These are phyloP conservation scores for Xylariaceae sp. DNA, from an alignment of 2,329 filamentous ascomycete species.

Conservation along the genomic window DNA sequence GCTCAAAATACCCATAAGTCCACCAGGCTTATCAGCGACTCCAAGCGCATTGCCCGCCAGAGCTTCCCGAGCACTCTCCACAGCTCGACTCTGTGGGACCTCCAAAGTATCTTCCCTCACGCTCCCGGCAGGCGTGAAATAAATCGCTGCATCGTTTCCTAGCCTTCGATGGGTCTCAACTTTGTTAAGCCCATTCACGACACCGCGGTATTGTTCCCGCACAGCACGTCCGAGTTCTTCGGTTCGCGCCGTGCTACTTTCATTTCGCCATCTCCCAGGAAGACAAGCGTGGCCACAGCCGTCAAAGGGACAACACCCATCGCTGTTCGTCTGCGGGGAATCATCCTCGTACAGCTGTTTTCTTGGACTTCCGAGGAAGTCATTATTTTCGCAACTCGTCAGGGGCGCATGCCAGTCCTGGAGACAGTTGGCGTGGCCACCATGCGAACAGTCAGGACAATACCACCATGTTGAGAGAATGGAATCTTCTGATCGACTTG, in stretches of 20 bases:
- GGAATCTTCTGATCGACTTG: constrained; percentile 20
- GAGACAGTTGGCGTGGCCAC: constrained; percentile 56
- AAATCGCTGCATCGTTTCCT: constrained; percentile 13
- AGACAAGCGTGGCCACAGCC: constrained; percentile 60
- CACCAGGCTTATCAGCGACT: constrained; percentile 17
- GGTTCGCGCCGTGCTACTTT: constrained; percentile 39
- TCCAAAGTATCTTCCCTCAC: constrained; percentile 48
- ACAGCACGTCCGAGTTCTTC: constrained; percentile 49
- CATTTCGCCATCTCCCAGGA: constrained; percentile 49
- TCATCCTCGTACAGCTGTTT: constrained; percentile 21
- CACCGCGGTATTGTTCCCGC: constrained; percentile 37
- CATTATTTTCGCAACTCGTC: constrained; percentile 2
- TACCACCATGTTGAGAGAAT: constrained; percentile 54
- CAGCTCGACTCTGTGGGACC: constrained; percentile 53
- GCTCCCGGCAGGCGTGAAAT: constrained; percentile 20
- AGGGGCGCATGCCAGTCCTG: constrained; percentile 51
- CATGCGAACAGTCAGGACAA: constrained; percentile 57
- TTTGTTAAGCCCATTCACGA: constrained; percentile 17
- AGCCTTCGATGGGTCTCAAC: constrained; percentile 15
- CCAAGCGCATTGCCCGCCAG: constrained; percentile 27
- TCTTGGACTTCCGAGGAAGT: constrained; percentile 2
- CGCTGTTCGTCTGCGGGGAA: constrained; percentile 39
- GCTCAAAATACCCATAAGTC: constrained; percentile 47
- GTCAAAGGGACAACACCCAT: constrained; percentile 59
- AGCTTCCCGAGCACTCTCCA: constrained; percentile 53